Percentiles rank a stretch among this genome's conserved stretches.
Evolutionary conservation across 2,329 filamentous ascomycete genomes (phyloP).

Genomic region (Allantophomopsis cytisporea): DNA sequence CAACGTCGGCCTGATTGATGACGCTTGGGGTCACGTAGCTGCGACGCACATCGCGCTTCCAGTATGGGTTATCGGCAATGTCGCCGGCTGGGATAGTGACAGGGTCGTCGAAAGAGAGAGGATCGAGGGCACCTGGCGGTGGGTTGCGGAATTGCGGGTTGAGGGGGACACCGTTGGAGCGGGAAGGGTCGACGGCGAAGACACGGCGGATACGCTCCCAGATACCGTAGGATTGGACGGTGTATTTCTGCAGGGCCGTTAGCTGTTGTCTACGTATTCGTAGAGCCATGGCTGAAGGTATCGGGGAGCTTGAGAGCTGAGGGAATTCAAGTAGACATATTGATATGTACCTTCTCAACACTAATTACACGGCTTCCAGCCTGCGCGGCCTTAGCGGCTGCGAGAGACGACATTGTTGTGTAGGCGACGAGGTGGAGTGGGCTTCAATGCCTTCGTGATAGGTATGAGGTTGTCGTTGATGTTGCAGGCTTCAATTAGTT

Average conservation of each 20-base stretch:
- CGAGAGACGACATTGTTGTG: slow-evolving; percentile 27
- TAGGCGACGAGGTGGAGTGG: too few species aligned
- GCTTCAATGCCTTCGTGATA: too few species aligned
- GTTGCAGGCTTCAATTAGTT: too few species aligned
- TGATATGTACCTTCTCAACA: slow-evolving; percentile 40
- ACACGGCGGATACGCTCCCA: slow-evolving; percentile 73
- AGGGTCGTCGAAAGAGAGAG: slow-evolving; percentile 63
- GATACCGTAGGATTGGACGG: slow-evolving; percentile 75
- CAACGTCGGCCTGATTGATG: slow-evolving; percentile 73
- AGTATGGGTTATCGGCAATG: slow-evolving; percentile 87
- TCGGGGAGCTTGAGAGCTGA: slow-evolving; percentile 1
- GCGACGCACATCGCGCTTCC: slow-evolving; percentile 83
- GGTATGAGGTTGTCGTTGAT: too few species aligned
- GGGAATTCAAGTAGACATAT: slow-evolving; percentile 1
- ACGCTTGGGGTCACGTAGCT: slow-evolving; percentile 70
- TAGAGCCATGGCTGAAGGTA: background rate
- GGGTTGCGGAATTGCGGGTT: slow-evolving; percentile 90
- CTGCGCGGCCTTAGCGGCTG: slow-evolving; percentile 44
- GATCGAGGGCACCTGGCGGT: slow-evolving; percentile 59
- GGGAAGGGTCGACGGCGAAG: slow-evolving; percentile 71
- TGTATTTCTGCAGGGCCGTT: slow-evolving; percentile 65
- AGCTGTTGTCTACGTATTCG: background rate
- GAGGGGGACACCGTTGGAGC: slow-evolving; percentile 82
- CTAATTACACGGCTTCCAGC: slow-evolving; percentile 37
- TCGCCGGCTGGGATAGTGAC: slow-evolving; percentile 76